A percentile compares a stretch with the other conserved stretches of the same genome.
Evolutionary conservation across 73 alveolate genomes (phyloP).

Genomic region (Symbiodinium natans): DNA sequence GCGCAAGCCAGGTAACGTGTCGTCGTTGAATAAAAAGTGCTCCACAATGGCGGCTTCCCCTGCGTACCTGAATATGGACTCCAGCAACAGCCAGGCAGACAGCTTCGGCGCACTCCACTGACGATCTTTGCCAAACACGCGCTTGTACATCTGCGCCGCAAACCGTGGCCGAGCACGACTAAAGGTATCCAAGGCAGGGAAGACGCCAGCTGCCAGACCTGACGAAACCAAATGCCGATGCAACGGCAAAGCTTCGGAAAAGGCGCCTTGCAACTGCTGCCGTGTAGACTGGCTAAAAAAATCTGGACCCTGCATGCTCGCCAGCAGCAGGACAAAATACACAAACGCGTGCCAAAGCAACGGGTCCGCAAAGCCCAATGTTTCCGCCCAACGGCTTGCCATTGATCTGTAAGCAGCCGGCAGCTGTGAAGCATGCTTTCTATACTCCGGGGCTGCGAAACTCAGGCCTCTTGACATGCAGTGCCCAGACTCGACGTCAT

Average conservation of each 20-base stretch:
- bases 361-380: neutral
- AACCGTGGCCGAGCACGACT: neutral
- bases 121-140: neutral
- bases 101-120: neutral
- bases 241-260: neutral
- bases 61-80: neutral
- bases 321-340: neutral
- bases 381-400: neutral
- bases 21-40: neutral
- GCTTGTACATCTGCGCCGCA: neutral
- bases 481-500: neutral
- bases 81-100: neutral
- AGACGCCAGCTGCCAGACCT: neutral
- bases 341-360: neutral
- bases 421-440: neutral
- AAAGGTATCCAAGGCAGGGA: neutral
- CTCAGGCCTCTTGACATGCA: neutral
- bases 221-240: neutral
- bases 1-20: neutral
- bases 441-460: neutral
- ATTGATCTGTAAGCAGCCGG: neutral
- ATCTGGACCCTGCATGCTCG: neutral
- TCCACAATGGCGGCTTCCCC: neutral
- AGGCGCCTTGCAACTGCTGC: neutral
- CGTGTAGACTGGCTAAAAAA: neutral